A percentile compares a stretch with the other conserved stretches of the same genome.
phyloP scores from a whole-genome alignment of 2,329 filamentous ascomycete genomes.

The Domatiomyces catenatus region DNA sequence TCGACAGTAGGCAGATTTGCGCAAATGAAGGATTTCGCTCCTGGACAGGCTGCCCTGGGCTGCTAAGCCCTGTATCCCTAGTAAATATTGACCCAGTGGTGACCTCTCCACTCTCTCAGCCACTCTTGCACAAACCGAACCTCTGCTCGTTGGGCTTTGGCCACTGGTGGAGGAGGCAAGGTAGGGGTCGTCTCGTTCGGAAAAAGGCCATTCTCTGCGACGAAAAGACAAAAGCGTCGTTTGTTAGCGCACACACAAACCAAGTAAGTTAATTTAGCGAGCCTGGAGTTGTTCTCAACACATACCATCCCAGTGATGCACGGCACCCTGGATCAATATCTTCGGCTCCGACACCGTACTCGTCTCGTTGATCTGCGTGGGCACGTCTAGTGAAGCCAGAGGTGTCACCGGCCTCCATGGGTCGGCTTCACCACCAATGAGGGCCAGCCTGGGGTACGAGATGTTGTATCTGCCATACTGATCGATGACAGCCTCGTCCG shows the following conservation, averaged over 20 bases:
- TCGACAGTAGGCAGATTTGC: background rate
- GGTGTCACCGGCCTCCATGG: conserved; percentile 65
- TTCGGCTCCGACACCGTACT: conserved; percentile 54
- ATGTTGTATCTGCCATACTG: conserved; percentile 60
- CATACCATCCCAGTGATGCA: conserved; percentile 58
- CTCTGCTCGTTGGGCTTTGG: conserved; percentile 42
- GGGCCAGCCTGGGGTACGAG: conserved; percentile 58
- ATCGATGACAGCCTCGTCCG: conserved; percentile 55
- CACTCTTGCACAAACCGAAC: conserved; percentile 50
- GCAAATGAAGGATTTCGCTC: background rate
- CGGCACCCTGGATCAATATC: conserved; percentile 55
- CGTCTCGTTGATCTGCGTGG: conserved; percentile 29
- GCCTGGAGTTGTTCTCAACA: background rate
- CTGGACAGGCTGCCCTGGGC: background rate
- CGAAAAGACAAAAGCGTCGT: too few relatives aligned
- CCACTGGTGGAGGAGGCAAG: conserved; percentile 41
- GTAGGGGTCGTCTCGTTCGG: conserved; percentile 42
- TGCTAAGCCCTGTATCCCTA: background rate
- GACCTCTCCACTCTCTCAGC: conserved; percentile 47
- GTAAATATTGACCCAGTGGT: background rate
- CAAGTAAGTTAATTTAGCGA: conserved; percentile 4
- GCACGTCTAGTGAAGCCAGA: conserved; percentile 45
- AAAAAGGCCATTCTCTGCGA: conserved; percentile 23
- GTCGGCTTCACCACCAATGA: conserved; percentile 63
- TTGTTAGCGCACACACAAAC: background rate